These are phyloP conservation scores for Solanum appendiculatum DNA, from an alignment of 257 asterid species.

Conservation along the genomic window DNA sequence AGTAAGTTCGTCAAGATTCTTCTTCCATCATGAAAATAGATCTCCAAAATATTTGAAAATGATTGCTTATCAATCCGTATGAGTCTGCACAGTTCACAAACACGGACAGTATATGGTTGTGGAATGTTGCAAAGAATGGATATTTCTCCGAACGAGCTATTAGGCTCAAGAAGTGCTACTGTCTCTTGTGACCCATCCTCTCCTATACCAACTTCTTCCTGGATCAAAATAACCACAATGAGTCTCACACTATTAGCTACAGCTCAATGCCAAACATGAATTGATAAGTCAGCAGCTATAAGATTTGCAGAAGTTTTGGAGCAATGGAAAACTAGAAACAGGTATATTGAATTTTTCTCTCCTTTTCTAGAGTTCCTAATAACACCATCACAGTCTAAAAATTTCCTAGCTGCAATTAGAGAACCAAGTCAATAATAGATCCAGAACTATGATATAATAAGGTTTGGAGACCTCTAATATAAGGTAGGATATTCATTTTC, in stretches of 20 bases:
- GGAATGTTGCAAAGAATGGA: slow-evolving; percentile 92
- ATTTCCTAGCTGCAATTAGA: neutral
- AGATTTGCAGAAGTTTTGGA: neutral
- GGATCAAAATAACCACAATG: slow-evolving; percentile 3
- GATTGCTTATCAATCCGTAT: slow-evolving; percentile 84
- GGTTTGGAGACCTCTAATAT: neutral
- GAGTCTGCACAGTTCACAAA: slow-evolving; percentile 72
- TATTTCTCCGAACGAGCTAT: slow-evolving; percentile 64
- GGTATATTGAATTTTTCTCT: neutral
- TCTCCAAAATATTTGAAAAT: slow-evolving; percentile 75
- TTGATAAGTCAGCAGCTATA: neutral
- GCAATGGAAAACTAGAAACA: neutral
- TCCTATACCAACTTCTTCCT: slow-evolving; percentile 70
- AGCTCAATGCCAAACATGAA: neutral
- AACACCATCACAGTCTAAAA: neutral
- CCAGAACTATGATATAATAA: neutral
- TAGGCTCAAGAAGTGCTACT: slow-evolving; percentile 41
- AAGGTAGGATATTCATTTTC: neutral
- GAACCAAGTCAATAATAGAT: neutral
- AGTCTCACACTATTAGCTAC: neutral
- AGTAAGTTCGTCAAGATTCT: slow-evolving; percentile 70
- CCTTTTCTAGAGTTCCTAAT: neutral
- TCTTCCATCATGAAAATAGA: slow-evolving; percentile 86
- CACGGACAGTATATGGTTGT: slow-evolving; percentile 90
- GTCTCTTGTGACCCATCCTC: slow-evolving; percentile 65